Percentiles rank a stretch among this genome's conserved stretches.
phyloP scores from a whole-genome alignment of 805 yeast species.

The Spathaspora boniae region DNA sequence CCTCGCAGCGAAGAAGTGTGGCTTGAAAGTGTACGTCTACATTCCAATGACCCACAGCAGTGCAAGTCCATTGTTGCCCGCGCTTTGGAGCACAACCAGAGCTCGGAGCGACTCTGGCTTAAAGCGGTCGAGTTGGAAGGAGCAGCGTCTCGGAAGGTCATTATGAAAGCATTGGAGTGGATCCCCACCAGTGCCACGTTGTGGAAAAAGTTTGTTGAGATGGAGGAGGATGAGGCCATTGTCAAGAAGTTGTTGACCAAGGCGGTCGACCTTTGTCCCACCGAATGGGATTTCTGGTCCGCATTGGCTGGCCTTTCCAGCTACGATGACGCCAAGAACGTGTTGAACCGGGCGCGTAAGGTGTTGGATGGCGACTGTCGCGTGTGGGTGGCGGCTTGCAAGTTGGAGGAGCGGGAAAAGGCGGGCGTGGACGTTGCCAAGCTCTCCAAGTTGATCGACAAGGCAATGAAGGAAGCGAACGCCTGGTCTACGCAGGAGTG shows the following conservation, averaged over 20 bases:
- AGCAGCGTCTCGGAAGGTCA: slow-evolving; percentile 52
- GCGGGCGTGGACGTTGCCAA: slow-evolving; percentile 40
- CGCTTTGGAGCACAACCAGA: slow-evolving; percentile 56
- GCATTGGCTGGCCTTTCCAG: slow-evolving; percentile 46
- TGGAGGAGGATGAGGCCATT: slow-evolving; percentile 53
- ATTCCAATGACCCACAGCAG: slow-evolving; percentile 40
- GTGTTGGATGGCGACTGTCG: slow-evolving; percentile 42
- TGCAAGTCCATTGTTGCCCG: slow-evolving; percentile 61
- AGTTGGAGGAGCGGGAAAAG: slow-evolving; percentile 58
- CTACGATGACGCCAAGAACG: slow-evolving; percentile 47
- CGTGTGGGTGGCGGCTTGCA: slow-evolving; percentile 70
- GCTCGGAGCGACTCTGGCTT: slow-evolving; percentile 67
- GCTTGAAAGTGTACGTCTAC: slow-evolving; percentile 73
- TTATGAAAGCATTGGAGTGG: slow-evolving; percentile 69
- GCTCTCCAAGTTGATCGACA: slow-evolving; percentile 44
- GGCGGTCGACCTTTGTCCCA: slow-evolving; percentile 69
- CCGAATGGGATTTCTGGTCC: slow-evolving; percentile 64
- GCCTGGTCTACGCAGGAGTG: slow-evolving; percentile 45
- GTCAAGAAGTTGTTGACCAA: slow-evolving; percentile 53
- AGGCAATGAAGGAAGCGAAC: slow-evolving; percentile 44
- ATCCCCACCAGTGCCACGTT: slow-evolving; percentile 54
- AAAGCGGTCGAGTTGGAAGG: slow-evolving; percentile 65
- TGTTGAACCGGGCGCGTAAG: slow-evolving; percentile 61
- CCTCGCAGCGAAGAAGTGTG: slow-evolving; percentile 72
- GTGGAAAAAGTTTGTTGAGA: slow-evolving; percentile 66